phyloP scores from a whole-genome alignment of 1,139 yeast genomes.

The Scheffersomyces lignicola region DNA sequence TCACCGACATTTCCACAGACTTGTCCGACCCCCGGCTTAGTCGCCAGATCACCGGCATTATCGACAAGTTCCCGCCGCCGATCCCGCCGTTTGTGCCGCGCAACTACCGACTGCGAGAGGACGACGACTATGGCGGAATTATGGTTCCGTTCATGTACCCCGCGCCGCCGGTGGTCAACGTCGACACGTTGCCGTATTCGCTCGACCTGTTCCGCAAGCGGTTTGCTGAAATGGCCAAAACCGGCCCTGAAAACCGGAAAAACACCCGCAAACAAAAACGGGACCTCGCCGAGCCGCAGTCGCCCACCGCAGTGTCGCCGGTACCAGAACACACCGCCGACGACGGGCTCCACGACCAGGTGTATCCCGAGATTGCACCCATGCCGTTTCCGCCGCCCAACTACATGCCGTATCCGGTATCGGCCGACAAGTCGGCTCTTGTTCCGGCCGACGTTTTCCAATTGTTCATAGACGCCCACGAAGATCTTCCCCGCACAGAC shows the following conservation, averaged over 20 bases:
- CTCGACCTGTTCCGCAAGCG: conserved; percentile 13
- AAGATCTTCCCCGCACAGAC: conserved; percentile 40
- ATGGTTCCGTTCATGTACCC: conserved; percentile 51
- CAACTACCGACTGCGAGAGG: conserved; percentile 1
- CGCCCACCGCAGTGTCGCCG: background rate
- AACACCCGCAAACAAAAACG: too few species aligned
- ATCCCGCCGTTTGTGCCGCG: conserved; percentile 30
- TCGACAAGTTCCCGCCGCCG: conserved; percentile 44
- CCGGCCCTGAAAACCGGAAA: background rate
- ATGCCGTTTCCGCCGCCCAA: conserved; percentile 50
- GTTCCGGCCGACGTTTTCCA: conserved; percentile 40
- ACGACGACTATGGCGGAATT: conserved; percentile 26
- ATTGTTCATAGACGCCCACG: conserved; percentile 38
- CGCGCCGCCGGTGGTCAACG: conserved; percentile 40
- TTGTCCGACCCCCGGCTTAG: conserved; percentile 15
- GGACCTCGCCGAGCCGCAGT: too few species aligned
- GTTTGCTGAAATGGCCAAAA: conserved; percentile 4
- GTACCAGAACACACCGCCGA: background rate
- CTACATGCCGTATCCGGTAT: conserved; percentile 49
- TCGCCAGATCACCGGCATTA: conserved; percentile 27
- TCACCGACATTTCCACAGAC: conserved; percentile 32
- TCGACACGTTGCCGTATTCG: conserved; percentile 24
- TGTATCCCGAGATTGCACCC: conserved; percentile 37
- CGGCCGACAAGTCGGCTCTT: conserved; percentile 36
- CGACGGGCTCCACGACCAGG: background rate